phyloP scores from a whole-genome alignment of 495 filamentous ascomycete species.

The Aspergillus steynii region DNA sequence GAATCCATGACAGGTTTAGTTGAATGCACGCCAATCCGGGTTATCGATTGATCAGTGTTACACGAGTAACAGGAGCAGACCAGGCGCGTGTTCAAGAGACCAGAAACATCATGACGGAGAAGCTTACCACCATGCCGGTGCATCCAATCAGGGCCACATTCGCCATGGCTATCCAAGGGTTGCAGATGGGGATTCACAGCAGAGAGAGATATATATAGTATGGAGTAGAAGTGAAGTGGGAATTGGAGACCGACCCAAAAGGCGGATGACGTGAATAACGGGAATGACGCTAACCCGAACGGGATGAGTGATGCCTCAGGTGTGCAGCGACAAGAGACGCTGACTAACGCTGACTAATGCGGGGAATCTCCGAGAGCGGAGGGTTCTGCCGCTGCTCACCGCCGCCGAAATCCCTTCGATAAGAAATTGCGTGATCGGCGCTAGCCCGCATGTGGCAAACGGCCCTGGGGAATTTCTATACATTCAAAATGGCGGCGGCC shows the following conservation, averaged over 20 bases:
- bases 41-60: background rate
- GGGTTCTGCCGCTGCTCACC: constrained; percentile 24
- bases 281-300: background rate
- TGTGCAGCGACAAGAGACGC: constrained; percentile 5
- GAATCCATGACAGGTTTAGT: background rate
- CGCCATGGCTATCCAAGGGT: constrained; percentile 28
- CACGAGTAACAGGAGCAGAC: background rate
- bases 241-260: background rate
- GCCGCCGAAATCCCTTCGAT: constrained; percentile 29
- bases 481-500: constrained; percentile 7
- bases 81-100: too few relatives aligned
- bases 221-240: too few relatives aligned
- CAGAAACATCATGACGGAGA: background rate
- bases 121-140: constrained; percentile 52
- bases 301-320: constrained; percentile 18
- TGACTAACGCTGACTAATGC: constrained; percentile 24
- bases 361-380: constrained; percentile 24
- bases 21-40: background rate
- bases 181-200: too few relatives aligned
- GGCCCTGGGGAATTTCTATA: constrained; percentile 39
- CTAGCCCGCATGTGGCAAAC: constrained; percentile 37
- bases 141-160: constrained; percentile 47
- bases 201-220: too few relatives aligned
- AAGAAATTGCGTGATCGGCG: constrained; percentile 45
- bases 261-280: background rate